These are phyloP conservation scores for Uronychia setigera DNA, from an alignment of 73 alveolate species.

Conservation along the genomic window DNA sequence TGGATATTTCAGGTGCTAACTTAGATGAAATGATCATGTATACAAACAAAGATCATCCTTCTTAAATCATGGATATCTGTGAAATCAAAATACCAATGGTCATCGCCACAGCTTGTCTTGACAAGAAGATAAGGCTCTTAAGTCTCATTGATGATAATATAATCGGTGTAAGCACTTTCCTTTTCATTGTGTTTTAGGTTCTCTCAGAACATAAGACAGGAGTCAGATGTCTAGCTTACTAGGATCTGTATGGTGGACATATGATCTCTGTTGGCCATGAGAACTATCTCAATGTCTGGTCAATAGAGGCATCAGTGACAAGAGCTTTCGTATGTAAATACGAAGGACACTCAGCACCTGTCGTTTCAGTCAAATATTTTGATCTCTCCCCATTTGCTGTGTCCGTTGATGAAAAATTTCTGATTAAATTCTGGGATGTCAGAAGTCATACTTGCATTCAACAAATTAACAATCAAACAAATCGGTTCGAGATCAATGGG, in stretches of 20 bases:
- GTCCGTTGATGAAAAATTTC: slow-evolving; percentile 90
- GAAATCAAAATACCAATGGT: slow-evolving; percentile 86
- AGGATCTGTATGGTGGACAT: slow-evolving; percentile 81
- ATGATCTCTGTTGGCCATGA: slow-evolving; percentile 90
- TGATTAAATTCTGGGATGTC: slow-evolving; percentile 93
- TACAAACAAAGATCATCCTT: slow-evolving; percentile 72
- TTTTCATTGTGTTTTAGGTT: background rate
- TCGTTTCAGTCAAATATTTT: slow-evolving; percentile 87
- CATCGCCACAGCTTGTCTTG: slow-evolving; percentile 92
- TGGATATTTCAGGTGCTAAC: slow-evolving; percentile 52
- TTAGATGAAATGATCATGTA: slow-evolving; percentile 38
- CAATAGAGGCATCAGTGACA: slow-evolving; percentile 89
- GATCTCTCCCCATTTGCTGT: slow-evolving; percentile 84
- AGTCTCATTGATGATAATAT: slow-evolving; percentile 81
- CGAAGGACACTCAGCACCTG: slow-evolving; percentile 94
- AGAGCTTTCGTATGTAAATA: slow-evolving; percentile 87
- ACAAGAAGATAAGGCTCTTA: slow-evolving; percentile 86
- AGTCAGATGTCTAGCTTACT: slow-evolving; percentile 76
- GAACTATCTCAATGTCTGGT: slow-evolving; percentile 82
- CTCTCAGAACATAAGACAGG: slow-evolving; percentile 83
- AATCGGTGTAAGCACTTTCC: slow-evolving; percentile 46
- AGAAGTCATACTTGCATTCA: slow-evolving; percentile 54
- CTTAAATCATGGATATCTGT: slow-evolving; percentile 86
- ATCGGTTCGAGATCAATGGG: background rate
- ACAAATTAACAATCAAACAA: background rate